Conservation (phyloP, 73 alveolate species). For the Paramecium sexaurelia region DNA sequence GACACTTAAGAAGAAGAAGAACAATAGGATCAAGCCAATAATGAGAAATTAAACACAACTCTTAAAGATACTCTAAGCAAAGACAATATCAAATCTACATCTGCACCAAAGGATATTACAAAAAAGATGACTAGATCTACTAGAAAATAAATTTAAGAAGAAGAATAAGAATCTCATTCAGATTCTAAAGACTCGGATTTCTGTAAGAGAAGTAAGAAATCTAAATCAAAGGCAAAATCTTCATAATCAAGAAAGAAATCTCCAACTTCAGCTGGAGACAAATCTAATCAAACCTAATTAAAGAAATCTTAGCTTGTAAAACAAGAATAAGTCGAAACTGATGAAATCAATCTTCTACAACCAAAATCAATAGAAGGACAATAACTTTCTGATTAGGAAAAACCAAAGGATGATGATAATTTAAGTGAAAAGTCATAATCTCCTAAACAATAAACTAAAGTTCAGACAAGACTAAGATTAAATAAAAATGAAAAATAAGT, state of each 20-base stretch:
- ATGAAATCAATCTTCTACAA: neutral
- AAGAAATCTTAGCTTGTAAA: neutral
- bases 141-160: neutral
- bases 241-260: neutral
- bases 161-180: neutral
- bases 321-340: neutral
- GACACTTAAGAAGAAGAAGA: neutral
- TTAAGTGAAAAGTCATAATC: neutral
- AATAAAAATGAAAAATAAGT: neutral
- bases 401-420: neutral
- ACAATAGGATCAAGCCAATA: neutral
- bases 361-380: neutral
- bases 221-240: neutral
- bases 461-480: neutral
- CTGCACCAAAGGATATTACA: neutral
- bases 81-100: neutral
- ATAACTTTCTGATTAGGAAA: neutral
- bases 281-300: neutral
- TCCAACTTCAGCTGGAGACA: neutral
- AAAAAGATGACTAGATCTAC: neutral
- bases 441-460: neutral
- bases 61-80: neutral
- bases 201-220: neutral
- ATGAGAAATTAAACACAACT: neutral
- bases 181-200: neutral